Percentiles rank a stretch among this genome's conserved stretches.
Conservation (phyloP, 169 alveolate genomes). For the Eimeria maxima region DNA sequence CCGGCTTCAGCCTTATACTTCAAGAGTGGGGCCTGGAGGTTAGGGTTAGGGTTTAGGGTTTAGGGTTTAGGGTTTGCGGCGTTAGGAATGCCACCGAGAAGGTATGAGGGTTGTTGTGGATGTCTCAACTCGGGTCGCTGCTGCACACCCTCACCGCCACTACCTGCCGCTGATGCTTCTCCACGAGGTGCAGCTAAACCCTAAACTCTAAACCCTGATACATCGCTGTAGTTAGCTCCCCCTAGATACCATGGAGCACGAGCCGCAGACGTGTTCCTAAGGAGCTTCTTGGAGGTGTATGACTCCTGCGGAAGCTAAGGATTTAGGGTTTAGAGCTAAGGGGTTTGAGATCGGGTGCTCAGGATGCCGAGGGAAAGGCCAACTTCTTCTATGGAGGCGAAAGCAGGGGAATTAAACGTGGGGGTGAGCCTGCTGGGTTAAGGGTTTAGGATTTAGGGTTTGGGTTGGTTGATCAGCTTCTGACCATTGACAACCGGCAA, state of each 20-base stretch:
- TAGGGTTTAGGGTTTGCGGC: not conserved
- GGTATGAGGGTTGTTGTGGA: slow-evolving; percentile 63
- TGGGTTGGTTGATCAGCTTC: not conserved
- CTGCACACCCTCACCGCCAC: slow-evolving; percentile 75
- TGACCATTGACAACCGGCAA: not conserved
- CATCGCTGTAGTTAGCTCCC: not conserved
- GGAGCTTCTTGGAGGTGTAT: not conserved
- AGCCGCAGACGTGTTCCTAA: not conserved
- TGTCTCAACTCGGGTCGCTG: slow-evolving; percentile 27
- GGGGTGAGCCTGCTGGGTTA: slow-evolving; percentile 28
- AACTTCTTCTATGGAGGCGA: slow-evolving; percentile 69
- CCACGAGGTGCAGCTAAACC: slow-evolving; percentile 8
- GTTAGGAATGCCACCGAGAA: slow-evolving; percentile 61
- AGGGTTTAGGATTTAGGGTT: slow-evolving; percentile 10
- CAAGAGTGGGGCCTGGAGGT: not conserved
- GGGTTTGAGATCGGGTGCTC: not conserved
- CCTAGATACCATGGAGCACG: not conserved
- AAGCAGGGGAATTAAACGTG: slow-evolving; percentile 34
- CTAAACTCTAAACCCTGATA: not conserved
- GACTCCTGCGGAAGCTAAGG: not conserved
- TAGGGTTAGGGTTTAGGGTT: slow-evolving; percentile 40
- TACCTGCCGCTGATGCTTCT: slow-evolving; percentile 50
- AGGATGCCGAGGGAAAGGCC: slow-evolving; percentile 73
- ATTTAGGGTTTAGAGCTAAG: not conserved
- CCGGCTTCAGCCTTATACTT: not conserved